Base-by-base conservation (phyloP, 2,329 filamentous ascomycete genomes). In the Aureobasidium mangrovei region DNA sequence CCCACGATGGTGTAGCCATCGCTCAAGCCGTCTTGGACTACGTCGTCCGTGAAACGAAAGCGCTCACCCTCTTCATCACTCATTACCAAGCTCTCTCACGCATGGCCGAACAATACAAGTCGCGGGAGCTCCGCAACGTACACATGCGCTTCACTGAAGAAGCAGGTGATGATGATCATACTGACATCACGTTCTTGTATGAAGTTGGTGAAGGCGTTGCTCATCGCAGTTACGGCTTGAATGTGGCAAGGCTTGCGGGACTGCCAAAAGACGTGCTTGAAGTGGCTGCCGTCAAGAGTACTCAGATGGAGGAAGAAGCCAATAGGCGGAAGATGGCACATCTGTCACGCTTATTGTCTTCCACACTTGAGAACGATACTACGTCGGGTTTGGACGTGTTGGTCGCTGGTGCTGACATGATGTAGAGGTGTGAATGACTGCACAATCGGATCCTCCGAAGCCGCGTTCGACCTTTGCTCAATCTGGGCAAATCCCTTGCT, bases 1-100 rank as follows among this genome's bases (percentile, higher is more conserved):
- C 93, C 7, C 90, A 97, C 67, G 93, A 98, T 68, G 93, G 93
- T 53, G 90, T 95, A 4, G 93, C 93, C 55, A 97, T 98, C 63
- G 93, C 93, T 1, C 86, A 95, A 63, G 87, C 90, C 27, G 93
- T 98, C 4, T 77, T 98, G 4, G 83, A 91, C 56, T 84, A 94
- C 64, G 81, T 97, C 58, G 85, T 94, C 28, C 77, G 82, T 27
- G 80, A 90, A 12, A 79, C 84, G 0, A 77, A 79, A 52, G 88
- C 88, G 58, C 76, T 96, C 44, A 95, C 89, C 4, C 77, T 98
- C 40, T 98, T 98, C 74, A 95, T 98, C 68, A 98, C 93, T 3
- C 93, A 98, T 72, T 98, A 98, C 69, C 93, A 98, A 72, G 85
- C 84, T 60, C 79, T 98, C 0, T 76, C 79, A n/a, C 82, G 83